Evolutionary conservation across 305 asterid species (phyloP).

Genomic region (Ajuga reptans): DNA sequence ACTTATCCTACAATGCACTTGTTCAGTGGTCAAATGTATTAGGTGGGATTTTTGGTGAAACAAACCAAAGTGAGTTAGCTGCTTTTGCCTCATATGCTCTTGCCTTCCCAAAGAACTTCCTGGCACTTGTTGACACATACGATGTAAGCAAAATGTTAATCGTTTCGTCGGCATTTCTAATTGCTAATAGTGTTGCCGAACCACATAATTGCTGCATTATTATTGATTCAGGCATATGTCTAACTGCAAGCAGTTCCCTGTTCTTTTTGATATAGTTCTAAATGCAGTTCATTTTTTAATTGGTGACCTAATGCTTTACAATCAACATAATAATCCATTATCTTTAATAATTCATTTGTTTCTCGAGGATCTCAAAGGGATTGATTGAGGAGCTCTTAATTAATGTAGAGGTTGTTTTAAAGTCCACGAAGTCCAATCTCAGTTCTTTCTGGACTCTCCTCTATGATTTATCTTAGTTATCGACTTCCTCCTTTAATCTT

Average conservation of each 20-base stretch:
- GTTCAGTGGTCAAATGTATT: constrained; percentile 55
- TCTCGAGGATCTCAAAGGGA: not conserved
- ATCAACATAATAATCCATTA: not conserved
- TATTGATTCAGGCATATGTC: not conserved
- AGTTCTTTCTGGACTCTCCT: not conserved
- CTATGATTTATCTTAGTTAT: not conserved
- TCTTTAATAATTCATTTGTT: not conserved
- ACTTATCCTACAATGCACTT: constrained; percentile 26
- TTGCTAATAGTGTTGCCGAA: not conserved
- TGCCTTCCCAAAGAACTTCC: constrained; percentile 71
- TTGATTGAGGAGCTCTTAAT: not conserved
- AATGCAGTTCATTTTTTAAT: too few species aligned
- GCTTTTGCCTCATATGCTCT: constrained; percentile 84
- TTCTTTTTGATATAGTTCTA: not conserved
- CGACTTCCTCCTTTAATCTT: not conserved
- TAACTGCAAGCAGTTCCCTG: not conserved
- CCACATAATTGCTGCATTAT: not conserved
- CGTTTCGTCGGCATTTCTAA: not conserved
- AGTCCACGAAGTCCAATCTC: not conserved
- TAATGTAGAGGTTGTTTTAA: not conserved
- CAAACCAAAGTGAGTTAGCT: constrained; percentile 84
- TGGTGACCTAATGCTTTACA: not conserved
- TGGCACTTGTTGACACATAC: constrained; percentile 95
- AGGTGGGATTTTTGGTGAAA: constrained; percentile 74
- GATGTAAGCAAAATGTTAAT: constrained; percentile 54